A percentile compares a stretch with the other conserved stretches of the same genome.
Conservation (phyloP, 1,284 basidiomycete species). For the Cerioporus squamosus region DNA sequence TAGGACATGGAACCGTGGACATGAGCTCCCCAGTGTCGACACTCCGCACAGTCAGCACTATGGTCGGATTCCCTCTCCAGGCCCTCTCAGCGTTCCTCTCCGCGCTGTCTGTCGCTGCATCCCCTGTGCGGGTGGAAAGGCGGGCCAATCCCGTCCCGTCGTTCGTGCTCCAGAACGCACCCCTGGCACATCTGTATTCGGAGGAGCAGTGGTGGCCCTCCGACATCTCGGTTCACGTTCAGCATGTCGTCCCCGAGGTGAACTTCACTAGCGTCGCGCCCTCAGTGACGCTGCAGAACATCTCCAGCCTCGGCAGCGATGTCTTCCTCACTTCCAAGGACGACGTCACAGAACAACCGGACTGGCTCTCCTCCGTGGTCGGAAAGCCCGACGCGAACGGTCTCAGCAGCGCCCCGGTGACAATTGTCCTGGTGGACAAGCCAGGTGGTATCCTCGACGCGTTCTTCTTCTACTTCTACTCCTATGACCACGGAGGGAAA, state of each 20-base stretch:
- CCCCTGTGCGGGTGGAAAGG: conserved; percentile 8
- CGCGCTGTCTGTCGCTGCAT: conserved; percentile 9
- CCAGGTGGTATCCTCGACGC: conserved; percentile 39
- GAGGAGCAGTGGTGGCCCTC: conserved; percentile 38
- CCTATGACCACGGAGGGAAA: conserved; percentile 34
- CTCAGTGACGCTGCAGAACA: conserved; percentile 25
- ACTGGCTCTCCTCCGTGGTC: conserved; percentile 28
- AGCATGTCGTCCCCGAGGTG: conserved; percentile 33
- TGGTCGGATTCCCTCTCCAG: conserved; percentile 11
- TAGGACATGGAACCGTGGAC: background rate
- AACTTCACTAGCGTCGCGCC: conserved; percentile 19
- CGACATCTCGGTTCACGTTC: conserved; percentile 35
- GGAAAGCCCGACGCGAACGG: conserved; percentile 33
- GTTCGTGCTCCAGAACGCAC: conserved; percentile 32
- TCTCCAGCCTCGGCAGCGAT: conserved; percentile 23
- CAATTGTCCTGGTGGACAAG: conserved; percentile 40
- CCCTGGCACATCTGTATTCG: conserved; percentile 33
- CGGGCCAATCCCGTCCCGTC: conserved; percentile 28
- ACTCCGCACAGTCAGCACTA: conserved; percentile 3
- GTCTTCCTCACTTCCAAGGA: conserved; percentile 36
- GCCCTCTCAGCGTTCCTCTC: conserved; percentile 8
- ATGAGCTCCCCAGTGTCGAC: background rate
- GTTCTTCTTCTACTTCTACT: conserved; percentile 46
- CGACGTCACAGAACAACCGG: conserved; percentile 29
- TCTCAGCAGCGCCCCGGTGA: conserved; percentile 30